Conservation (phyloP, 768 basidiomycete genomes). For the Steccherinum ochraceum region DNA sequence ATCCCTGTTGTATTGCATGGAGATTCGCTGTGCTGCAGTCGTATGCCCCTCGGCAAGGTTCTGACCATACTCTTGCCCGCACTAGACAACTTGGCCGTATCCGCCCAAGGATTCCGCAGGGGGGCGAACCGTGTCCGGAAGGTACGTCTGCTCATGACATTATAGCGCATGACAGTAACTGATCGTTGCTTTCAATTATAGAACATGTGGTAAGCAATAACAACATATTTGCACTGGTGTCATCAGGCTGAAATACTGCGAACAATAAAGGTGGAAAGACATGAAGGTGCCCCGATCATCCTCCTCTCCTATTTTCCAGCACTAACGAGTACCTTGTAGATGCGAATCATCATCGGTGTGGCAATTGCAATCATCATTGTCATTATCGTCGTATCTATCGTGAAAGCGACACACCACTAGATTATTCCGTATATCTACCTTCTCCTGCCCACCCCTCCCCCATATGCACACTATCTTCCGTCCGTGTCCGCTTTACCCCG, state of each 20-base stretch:
- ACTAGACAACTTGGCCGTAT: conserved; percentile 91
- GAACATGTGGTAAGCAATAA: conserved; percentile 85
- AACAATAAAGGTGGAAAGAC: conserved; percentile 82
- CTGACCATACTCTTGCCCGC: neutral
- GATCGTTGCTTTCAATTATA: conserved; percentile 22
- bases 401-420: conserved; percentile 61
- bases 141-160: conserved; percentile 40
- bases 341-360: conserved; percentile 93
- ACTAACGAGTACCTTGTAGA: conserved; percentile 37
- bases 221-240: neutral
- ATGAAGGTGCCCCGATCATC: conserved; percentile 67
- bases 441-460: conserved; percentile 10
- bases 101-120: conserved; percentile 97
- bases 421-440: conserved; percentile 2
- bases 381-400: conserved; percentile 93
- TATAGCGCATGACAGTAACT: neutral
- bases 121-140: conserved; percentile 98
- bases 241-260: neutral
- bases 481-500: neutral
- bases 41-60: neutral
- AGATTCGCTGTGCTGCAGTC: too few relatives aligned
- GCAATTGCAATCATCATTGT: conserved; percentile 87
- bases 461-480: neutral
- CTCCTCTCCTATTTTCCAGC: conserved; percentile 4
- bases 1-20: too few relatives aligned